A percentile compares a stretch with the other conserved stretches of the same genome.
Evolutionary conservation across 495 filamentous ascomycete species (phyloP).

Genomic region (Wilcoxina mikolae): DNA sequence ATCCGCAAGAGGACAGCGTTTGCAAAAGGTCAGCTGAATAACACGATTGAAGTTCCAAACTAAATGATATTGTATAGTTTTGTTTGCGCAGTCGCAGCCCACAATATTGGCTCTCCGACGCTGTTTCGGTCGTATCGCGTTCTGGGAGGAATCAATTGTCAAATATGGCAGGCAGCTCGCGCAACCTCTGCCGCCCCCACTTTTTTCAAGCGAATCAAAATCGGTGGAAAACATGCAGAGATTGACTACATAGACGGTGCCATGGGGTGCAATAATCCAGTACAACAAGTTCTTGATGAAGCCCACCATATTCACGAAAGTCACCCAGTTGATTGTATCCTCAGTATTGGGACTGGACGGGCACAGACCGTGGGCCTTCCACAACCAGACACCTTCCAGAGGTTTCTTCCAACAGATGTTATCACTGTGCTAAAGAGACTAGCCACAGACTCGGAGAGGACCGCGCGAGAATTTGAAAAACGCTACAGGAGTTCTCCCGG

Average conservation of each 20-base stretch:
- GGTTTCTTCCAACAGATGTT: slow-evolving; percentile 5
- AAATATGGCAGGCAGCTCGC: slow-evolving; percentile 33
- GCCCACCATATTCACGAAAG: slow-evolving; percentile 5
- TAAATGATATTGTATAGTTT: no score
- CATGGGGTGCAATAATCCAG: slow-evolving; percentile 29
- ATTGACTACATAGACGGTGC: slow-evolving; percentile 26
- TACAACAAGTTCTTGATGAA: slow-evolving; percentile 21
- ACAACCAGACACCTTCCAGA: slow-evolving; percentile 5
- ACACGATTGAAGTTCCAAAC: no score
- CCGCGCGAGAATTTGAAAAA: slow-evolving; percentile 1
- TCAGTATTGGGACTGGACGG: slow-evolving; percentile 28
- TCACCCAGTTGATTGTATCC: slow-evolving; percentile 9
- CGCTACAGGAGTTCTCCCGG: background rate
- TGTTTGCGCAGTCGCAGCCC: slow-evolving; percentile 11
- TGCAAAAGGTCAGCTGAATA: slow-evolving; percentile 2
- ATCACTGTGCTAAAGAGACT: slow-evolving; percentile 19
- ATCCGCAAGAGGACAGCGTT: background rate
- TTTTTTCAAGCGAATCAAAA: slow-evolving; percentile 31
- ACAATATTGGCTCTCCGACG: slow-evolving; percentile 5
- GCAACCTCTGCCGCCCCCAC: slow-evolving; percentile 33
- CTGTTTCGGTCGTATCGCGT: slow-evolving; percentile 15
- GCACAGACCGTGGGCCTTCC: slow-evolving; percentile 9
- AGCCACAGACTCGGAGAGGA: slow-evolving; percentile 17
- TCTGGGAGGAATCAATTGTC: slow-evolving; percentile 11
- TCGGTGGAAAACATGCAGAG: slow-evolving; percentile 13